Base-by-base conservation (phyloP, 495 filamentous ascomycete species). In the Penicillium manginii region DNA sequence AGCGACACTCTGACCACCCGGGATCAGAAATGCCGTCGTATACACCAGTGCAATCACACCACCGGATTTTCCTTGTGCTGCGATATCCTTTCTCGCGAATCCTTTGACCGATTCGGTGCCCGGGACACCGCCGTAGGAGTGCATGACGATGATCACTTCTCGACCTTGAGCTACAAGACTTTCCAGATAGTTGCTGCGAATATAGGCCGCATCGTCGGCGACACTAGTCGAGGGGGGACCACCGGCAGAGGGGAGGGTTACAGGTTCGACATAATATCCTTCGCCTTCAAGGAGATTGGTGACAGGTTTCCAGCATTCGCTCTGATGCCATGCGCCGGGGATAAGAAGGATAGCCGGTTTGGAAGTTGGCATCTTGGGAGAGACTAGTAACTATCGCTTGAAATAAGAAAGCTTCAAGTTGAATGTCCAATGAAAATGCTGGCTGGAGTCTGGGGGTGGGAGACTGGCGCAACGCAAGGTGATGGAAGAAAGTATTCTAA, bases 271-370 rank as follows among this genome's bases (percentile, higher is more conserved):
- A 6, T 58, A 52, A 52, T 66, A 65, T 22, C 73, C 75, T 35
- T 63, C 57, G 0, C 52, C 57, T 7, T 55, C 42, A 17, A 79
- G 29, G 8, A 55, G 49, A 4, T 60, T 46, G 35, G 70, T 43
- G 10, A 78, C 48, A 11, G 61, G 53, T 15, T 68, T 51, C 54
- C 76, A 81, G 32, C 67, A 18, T 3, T 46, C 43, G 14, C 69
- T 62, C n/a, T 50, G 54, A 2, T 50, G 62, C 57, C 79, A 79
- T 17, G 77, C 75, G 49, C 77, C 76, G 1, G 76, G 68, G 17
- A 74, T 62, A n/a, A 79, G 57, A 40, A 79, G 47, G 18, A 80
- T 68, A 9, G 68, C 64, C 0, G 73, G 77, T 37, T 72, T 74
- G 39, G 55, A 12, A 1, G 10, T 31, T 12, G 57, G 50, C 57